Percentiles rank a stretch among this genome's conserved stretches.
Conservation (phyloP, 2,329 filamentous ascomycete genomes). For the Dothiorella sarmentorum region DNA sequence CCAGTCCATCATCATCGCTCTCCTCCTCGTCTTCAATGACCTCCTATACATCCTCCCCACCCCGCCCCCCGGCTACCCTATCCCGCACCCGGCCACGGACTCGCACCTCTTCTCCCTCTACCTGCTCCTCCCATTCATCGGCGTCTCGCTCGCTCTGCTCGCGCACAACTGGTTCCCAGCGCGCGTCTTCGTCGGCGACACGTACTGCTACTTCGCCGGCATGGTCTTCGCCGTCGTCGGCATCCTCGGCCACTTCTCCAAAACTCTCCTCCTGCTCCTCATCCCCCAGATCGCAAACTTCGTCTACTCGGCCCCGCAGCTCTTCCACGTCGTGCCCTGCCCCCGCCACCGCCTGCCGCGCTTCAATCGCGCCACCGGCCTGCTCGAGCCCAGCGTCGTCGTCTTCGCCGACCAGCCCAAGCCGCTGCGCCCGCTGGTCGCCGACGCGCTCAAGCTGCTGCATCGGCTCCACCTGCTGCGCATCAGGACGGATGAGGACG, state of each 20-base stretch:
- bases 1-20: slow-evolving; percentile 86
- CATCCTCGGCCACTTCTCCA: slow-evolving; percentile 96
- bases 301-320: slow-evolving; percentile 84
- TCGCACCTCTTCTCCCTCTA: slow-evolving; percentile 96
- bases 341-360: slow-evolving; percentile 86
- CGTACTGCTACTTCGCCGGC: slow-evolving; percentile 98
- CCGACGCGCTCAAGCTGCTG: slow-evolving; percentile 63
- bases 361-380: slow-evolving; percentile 79
- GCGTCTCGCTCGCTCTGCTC: slow-evolving; percentile 81
- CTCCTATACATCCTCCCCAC: slow-evolving; percentile 73
- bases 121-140: slow-evolving; percentile 88
- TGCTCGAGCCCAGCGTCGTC: slow-evolving; percentile 83
- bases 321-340: slow-evolving; percentile 87
- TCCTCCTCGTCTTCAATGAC: slow-evolving; percentile 82
- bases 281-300: slow-evolving; percentile 97
- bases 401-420: slow-evolving; percentile 53
- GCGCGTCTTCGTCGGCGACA: slow-evolving; percentile 93
- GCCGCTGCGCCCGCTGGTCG: slow-evolving; percentile 66
- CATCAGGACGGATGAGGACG: slow-evolving; percentile 64
- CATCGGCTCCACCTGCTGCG: slow-evolving; percentile 65
- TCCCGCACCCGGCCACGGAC: slow-evolving; percentile 90
- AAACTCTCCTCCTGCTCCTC: slow-evolving; percentile 86
- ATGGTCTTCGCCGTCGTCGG: slow-evolving; percentile 98
- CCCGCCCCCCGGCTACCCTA: slow-evolving; percentile 54
- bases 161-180: slow-evolving; percentile 96